Percentiles rank a stretch among this genome's conserved stretches.
Evolutionary conservation across 768 basidiomycete genomes (phyloP).

Genomic region (Guyanaporus albipodus): DNA sequence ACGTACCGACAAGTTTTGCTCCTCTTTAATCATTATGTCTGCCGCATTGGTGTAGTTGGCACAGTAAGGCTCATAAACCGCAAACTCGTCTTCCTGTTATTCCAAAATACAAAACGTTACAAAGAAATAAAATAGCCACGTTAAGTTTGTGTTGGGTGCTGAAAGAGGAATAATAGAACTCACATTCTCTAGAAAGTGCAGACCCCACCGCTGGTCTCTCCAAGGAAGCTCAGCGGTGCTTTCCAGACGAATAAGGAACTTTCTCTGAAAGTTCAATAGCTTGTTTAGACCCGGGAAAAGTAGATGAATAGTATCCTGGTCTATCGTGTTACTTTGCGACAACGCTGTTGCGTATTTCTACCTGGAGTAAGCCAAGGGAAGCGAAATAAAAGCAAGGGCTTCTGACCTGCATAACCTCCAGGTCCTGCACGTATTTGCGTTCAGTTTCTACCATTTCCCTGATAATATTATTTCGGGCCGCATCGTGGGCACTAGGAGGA

Average conservation of each 20-base stretch:
- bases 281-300: constrained; percentile 95
- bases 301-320: constrained; percentile 92
- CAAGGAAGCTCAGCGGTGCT: constrained; percentile 78
- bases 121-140: constrained; percentile 42
- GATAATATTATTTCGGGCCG: constrained; percentile 71
- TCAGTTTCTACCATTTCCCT: constrained; percentile 93
- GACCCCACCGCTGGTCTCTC: constrained; percentile 85
- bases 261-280: constrained; percentile 93
- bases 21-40: constrained; percentile 80
- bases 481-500: constrained; percentile 55
- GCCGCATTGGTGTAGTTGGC: constrained; percentile 89
- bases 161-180: constrained; percentile 30
- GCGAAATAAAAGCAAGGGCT: neutral
- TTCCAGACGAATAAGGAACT: constrained; percentile 88
- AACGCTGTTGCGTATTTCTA: constrained; percentile 89
- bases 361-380: constrained; percentile 11
- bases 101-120: constrained; percentile 23
- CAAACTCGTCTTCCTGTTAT: constrained; percentile 93
- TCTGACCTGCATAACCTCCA: constrained; percentile 92
- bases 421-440: constrained; percentile 92
- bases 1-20: constrained; percentile 81
- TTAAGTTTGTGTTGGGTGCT: constrained; percentile 29
- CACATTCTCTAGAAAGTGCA: constrained; percentile 79
- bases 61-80: constrained; percentile 96
- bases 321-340: constrained; percentile 77